phyloP scores from a whole-genome alignment of 192 early-diverging fungal genomes.

The Thoreauomyces humboldtii region DNA sequence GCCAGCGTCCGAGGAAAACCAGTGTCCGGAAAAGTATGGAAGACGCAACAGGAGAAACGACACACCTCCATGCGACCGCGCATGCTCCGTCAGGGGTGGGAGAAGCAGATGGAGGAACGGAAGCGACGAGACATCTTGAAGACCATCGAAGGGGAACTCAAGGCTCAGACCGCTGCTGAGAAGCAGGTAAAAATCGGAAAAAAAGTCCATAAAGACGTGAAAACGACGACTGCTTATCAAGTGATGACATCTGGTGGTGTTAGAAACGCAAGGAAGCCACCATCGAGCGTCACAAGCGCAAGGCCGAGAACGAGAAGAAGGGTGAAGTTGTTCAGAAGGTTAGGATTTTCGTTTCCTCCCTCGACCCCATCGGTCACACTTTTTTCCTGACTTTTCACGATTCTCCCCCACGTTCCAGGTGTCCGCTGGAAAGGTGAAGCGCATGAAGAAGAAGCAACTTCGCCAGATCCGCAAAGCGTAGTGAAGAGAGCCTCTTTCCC shows the following conservation, averaged over 20 bases:
- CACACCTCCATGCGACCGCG: conserved; percentile 29
- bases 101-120: conserved; percentile 48
- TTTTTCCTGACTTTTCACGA: not conserved
- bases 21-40: conserved; percentile 33
- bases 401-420: too few relatives aligned
- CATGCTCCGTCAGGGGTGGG: conserved; percentile 46
- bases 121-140: conserved; percentile 46
- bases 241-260: conserved; percentile 27
- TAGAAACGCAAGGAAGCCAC: conserved; percentile 48
- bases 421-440: conserved; percentile 47
- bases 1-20: conserved; percentile 2
- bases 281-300: conserved; percentile 52
- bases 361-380: not conserved
- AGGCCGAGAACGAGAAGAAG: conserved; percentile 43
- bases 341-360: not conserved
- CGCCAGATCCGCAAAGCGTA: conserved; percentile 33
- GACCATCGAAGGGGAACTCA: conserved; percentile 49
- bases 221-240: not conserved
- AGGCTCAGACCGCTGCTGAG: conserved; percentile 46
- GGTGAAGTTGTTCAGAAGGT: conserved; percentile 49
- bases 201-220: not conserved
- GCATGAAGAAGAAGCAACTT: conserved; percentile 56
- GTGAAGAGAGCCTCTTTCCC: too few relatives aligned
- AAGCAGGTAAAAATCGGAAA: conserved; percentile 44
- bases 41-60: conserved; percentile 32